A percentile compares a stretch with the other conserved stretches of the same genome.
Conservation (phyloP, 768 basidiomycete species). For the Coprinellus aureogranulatus region DNA sequence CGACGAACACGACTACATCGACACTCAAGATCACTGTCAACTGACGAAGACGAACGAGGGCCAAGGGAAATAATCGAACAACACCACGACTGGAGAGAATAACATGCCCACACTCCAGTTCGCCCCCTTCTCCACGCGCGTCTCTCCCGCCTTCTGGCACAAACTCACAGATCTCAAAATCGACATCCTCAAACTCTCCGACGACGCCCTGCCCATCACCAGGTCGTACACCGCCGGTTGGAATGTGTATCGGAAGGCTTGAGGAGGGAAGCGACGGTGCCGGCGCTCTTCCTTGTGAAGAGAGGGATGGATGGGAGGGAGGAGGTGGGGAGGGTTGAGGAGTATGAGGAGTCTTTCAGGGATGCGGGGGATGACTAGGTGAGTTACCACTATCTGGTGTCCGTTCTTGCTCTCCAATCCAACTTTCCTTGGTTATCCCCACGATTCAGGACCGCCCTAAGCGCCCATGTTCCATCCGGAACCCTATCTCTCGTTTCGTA, state of each 20-base stretch:
- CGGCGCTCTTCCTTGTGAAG: conserved; percentile 62
- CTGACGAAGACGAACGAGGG: too few species aligned
- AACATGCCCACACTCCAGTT: conserved; percentile 77
- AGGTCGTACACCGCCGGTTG: conserved; percentile 73
- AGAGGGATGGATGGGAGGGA: conserved; percentile 27
- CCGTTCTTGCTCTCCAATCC: too few species aligned
- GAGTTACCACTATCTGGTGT: too few species aligned
- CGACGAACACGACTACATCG: too few species aligned
- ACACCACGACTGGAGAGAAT: too few species aligned
- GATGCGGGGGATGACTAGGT: conserved; percentile 1
- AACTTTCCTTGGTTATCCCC: too few species aligned
- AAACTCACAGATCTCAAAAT: conserved; percentile 86
- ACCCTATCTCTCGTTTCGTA: too few species aligned
- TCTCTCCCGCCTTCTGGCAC: conserved; percentile 92
- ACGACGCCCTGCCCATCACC: conserved; percentile 59
- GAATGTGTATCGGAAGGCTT: conserved; percentile 32
- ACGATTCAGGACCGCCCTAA: too few species aligned
- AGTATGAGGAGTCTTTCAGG: conserved; percentile 60
- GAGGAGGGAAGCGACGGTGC: conserved; percentile 46
- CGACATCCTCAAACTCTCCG: conserved; percentile 81
- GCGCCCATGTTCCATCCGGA: too few species aligned
- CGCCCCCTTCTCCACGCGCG: conserved; percentile 79
- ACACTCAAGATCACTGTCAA: too few species aligned
- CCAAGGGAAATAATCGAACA: too few species aligned
- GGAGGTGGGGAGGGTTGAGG: too few species aligned